A percentile compares a stretch with the other conserved stretches of the same genome.
Evolutionary conservation across 176 grass and related monocot genomes (phyloP).

Genomic region (Zizania latifolia): DNA sequence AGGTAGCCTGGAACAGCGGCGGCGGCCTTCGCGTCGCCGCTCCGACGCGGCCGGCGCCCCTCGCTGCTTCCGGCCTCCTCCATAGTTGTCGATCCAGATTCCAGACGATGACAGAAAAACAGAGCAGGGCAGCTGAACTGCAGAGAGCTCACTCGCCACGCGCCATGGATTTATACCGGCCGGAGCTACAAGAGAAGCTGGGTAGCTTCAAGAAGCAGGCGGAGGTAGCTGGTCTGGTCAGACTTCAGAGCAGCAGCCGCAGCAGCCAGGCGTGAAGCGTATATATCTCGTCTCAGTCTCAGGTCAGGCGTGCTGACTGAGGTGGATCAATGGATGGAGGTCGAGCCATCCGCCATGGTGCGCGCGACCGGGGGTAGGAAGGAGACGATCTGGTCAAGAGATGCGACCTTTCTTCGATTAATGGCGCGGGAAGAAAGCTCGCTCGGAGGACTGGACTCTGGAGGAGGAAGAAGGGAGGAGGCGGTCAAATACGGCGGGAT

Average conservation of each 20-base stretch:
- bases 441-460: no score
- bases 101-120: not conserved
- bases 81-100: not conserved
- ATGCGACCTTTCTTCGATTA: not conserved
- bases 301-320: not conserved
- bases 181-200: not conserved
- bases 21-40: constrained; percentile 3
- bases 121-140: not conserved
- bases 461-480: not conserved
- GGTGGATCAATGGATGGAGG: not conserved
- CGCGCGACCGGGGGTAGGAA: not conserved
- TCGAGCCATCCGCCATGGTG: not conserved
- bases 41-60: not conserved
- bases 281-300: not conserved
- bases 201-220: not conserved
- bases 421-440: not conserved
- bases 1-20: constrained; percentile 39
- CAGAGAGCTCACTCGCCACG: not conserved
- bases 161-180: not conserved
- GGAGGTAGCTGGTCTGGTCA: not conserved
- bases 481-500: constrained; percentile 27
- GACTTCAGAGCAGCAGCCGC: not conserved
- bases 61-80: not conserved
- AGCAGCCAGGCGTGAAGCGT: not conserved
- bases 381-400: constrained; percentile 33